phyloP scores from a whole-genome alignment of 768 basidiomycete species.

The Phaeotremella skinneri region DNA sequence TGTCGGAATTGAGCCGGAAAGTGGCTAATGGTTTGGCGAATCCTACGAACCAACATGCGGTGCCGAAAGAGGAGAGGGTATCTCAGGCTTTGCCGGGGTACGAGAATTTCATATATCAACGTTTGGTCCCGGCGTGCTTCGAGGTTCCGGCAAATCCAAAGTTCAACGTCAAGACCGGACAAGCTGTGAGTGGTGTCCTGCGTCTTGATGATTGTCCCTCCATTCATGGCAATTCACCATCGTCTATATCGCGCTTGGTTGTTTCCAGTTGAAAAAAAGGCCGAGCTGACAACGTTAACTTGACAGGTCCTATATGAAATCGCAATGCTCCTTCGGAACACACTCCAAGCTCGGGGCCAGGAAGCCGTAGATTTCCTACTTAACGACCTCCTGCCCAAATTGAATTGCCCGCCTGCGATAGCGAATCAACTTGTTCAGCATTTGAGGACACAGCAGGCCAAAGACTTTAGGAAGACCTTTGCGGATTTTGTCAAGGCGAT shows the following conservation, averaged over 20 bases:
- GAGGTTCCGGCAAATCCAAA: conserved; percentile 71
- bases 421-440: conserved; percentile 64
- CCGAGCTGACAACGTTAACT: conserved; percentile 6
- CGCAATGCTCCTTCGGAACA: conserved; percentile 73
- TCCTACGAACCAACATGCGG: conserved; percentile 52
- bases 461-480: conserved; percentile 50
- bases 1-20: conserved; percentile 53
- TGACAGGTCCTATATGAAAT: conserved; percentile 83
- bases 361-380: conserved; percentile 82
- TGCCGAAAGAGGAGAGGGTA: conserved; percentile 43
- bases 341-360: conserved; percentile 70
- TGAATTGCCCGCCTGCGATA: conserved; percentile 77
- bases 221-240: background rate
- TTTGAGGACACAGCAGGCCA: conserved; percentile 44
- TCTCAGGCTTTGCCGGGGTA: conserved; percentile 71
- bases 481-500: conserved; percentile 50
- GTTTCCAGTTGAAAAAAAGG: background rate
- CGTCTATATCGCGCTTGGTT: background rate
- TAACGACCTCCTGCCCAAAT: conserved; percentile 76
- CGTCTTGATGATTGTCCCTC: background rate
- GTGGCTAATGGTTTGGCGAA: conserved; percentile 33
- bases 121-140: conserved; percentile 77
- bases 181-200: conserved; percentile 62
- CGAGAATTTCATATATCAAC: conserved; percentile 85
- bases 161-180: conserved; percentile 83